These are phyloP conservation scores for Coniophora puteana DNA, from an alignment of 1,284 basidiomycete species.

Conservation along the genomic window DNA sequence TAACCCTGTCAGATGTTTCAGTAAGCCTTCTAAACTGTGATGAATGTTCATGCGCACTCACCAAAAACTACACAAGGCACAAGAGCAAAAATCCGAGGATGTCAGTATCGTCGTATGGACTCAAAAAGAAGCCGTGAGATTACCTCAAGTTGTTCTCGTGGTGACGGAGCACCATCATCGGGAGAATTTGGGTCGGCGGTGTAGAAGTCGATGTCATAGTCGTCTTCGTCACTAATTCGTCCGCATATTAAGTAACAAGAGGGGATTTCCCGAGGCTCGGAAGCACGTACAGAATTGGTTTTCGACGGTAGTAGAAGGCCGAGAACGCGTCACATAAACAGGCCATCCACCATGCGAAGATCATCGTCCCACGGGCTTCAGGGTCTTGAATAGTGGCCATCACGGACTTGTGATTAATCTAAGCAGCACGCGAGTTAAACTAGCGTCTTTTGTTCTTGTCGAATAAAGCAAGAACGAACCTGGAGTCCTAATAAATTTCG, in stretches of 20 bases:
- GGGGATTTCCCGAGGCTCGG: constrained; percentile 43
- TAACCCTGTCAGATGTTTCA: constrained; percentile 51
- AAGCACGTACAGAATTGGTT: constrained; percentile 60
- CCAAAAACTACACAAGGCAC: constrained; percentile 31
- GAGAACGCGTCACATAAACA: constrained; percentile 57
- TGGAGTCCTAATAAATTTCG: constrained; percentile 74
- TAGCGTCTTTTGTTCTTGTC: constrained; percentile 6
- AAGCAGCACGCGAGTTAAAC: constrained; percentile 1
- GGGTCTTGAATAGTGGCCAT: constrained; percentile 65
- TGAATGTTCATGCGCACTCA: constrained; percentile 25
- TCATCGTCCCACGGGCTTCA: constrained; percentile 74
- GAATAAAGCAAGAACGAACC: constrained; percentile 35
- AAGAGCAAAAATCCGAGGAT: no score
- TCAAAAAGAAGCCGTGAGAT: constrained; percentile 16
- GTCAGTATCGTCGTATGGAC: constrained; percentile 11
- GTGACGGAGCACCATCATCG: constrained; percentile 51
- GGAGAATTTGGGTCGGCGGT: constrained; percentile 59
- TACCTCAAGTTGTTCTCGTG: constrained; percentile 75
- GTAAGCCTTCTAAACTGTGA: constrained; percentile 24
- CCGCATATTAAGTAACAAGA: constrained; percentile 34
- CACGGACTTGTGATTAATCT: constrained; percentile 81
- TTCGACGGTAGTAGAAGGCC: constrained; percentile 57
- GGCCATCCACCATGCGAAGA: constrained; percentile 81
- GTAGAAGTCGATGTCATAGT: constrained; percentile 78
- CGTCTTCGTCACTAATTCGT: constrained; percentile 48